Conservation (phyloP, 108 stramenopile species). For the Epithemia pelagica region DNA sequence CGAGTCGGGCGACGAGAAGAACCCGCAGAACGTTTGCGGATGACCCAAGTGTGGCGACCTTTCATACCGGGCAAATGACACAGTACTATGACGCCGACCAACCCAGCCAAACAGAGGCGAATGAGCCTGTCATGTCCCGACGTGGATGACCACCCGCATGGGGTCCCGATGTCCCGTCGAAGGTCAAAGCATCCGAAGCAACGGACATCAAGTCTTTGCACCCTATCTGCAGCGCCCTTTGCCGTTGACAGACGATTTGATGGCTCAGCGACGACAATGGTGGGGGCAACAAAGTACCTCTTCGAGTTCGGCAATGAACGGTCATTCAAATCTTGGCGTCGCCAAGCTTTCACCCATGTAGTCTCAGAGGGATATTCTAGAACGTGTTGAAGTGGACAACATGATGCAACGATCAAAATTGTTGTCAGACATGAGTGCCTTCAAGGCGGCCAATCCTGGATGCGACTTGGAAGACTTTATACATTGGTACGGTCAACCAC, state of each 20-base stretch:
- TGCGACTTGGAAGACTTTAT: slow-evolving; percentile 72
- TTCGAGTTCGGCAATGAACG: no score
- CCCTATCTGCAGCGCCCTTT: slow-evolving; percentile 73
- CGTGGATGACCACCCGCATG: slow-evolving; percentile 16
- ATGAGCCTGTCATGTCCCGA: background rate
- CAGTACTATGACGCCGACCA: slow-evolving; percentile 7
- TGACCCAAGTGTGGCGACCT: background rate
- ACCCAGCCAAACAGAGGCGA: background rate
- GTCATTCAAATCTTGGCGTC: slow-evolving; percentile 12
- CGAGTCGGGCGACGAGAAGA: background rate
- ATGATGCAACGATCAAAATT: slow-evolving; percentile 73
- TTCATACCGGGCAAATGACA: background rate
- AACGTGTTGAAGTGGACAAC: slow-evolving; percentile 60
- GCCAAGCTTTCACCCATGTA: slow-evolving; percentile 9
- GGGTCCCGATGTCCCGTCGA: slow-evolving; percentile 79
- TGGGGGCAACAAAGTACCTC: slow-evolving; percentile 28
- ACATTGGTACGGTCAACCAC: slow-evolving; percentile 79
- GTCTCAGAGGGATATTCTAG: slow-evolving; percentile 14
- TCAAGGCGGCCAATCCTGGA: slow-evolving; percentile 81
- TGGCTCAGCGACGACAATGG: slow-evolving; percentile 52
- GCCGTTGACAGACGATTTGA: slow-evolving; percentile 79
- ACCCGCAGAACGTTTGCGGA: background rate
- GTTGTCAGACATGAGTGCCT: slow-evolving; percentile 77
- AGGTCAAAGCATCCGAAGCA: slow-evolving; percentile 27
- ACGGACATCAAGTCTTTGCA: slow-evolving; percentile 76